Evolutionary conservation across 345 rosid genomes (phyloP), one percentile per base, ranked within the genome.

Genomic region (Mallotus nudiflorus): DNA sequence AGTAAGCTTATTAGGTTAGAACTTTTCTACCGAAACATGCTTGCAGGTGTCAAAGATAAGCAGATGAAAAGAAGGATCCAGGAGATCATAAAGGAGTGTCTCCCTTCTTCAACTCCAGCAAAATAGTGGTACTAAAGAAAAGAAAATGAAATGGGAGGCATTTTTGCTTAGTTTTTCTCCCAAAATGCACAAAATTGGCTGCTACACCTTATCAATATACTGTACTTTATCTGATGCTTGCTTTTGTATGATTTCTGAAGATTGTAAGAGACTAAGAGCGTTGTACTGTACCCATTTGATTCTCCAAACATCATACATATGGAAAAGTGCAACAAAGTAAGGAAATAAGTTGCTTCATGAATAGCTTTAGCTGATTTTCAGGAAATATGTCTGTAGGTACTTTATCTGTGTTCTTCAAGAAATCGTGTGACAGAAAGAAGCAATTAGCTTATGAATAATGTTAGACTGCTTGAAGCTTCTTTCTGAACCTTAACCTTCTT

Each of bases 31-130:
- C 75, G 83, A 72, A 86, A 81, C 82, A 85, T 89, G 94, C 76
- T 86, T n/a, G 77, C 82, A 0, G 86, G 92, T 20, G 96, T 93
- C 14, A 89, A 93, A 78, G 97, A 93, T 73, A 89, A 89, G 85
- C 82, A 86, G 51, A 72, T 93, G 89, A 89, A 91, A 82, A 85
- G 77, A 79, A 80, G 94, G 77, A 89, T 93, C 50, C 92, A 89
- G 78, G 96, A 93, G 80, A 74, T 93, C 27, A 75, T 91, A 61
- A 82, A 86, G 78, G 96, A 91, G 80, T 83, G 73, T 73, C 78
- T 85, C 71, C 89, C 78, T 33, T 73, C 87, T 67, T 73, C 87
- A 67, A 55, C 24, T 25, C 0, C 55, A 18, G 65, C 3, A 62
- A 44, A 62, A 25, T 39, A 61, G 37, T 33, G 37, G 4, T 6